Conservation (phyloP, 192 early-diverging fungal genomes). For the Coemansia sp. region DNA sequence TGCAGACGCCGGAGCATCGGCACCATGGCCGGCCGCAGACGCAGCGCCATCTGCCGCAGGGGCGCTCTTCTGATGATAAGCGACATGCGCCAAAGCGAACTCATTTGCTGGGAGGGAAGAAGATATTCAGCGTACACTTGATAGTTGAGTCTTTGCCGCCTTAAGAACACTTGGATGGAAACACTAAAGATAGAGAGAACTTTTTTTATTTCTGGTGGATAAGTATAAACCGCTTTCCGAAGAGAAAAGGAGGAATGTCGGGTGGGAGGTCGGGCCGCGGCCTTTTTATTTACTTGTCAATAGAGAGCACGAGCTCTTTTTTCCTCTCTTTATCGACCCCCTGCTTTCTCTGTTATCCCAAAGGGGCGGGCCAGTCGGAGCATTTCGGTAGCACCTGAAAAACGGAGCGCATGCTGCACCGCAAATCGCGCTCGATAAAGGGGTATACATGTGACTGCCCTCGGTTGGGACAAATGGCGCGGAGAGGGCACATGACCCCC, state of each 20-base stretch:
- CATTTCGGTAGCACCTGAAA: background rate
- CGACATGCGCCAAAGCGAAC: too few relatives aligned
- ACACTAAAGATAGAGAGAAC: too few relatives aligned
- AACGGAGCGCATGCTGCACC: too few relatives aligned
- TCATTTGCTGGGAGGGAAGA: too few relatives aligned
- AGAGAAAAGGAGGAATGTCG: background rate
- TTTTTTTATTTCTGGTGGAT: background rate
- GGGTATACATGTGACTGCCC: background rate
- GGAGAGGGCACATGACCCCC: background rate
- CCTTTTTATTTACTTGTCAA: background rate
- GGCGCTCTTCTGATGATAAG: background rate
- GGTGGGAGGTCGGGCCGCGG: background rate
- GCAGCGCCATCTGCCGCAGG: too few relatives aligned
- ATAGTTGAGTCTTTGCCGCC: too few relatives aligned
- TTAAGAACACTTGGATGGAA: too few relatives aligned
- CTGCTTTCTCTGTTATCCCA: too few relatives aligned
- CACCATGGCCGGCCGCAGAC: background rate
- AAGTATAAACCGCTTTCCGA: background rate
- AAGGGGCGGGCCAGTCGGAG: background rate
- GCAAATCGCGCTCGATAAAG: too few relatives aligned
- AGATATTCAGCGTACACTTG: too few relatives aligned
- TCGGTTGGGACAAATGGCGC: background rate
- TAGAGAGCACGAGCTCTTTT: background rate
- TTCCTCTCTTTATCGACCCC: too few relatives aligned
- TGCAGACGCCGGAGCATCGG: slow-evolving; percentile 1